Conservation (phyloP, 768 basidiomycete genomes). For the Naganishia onofrii region DNA sequence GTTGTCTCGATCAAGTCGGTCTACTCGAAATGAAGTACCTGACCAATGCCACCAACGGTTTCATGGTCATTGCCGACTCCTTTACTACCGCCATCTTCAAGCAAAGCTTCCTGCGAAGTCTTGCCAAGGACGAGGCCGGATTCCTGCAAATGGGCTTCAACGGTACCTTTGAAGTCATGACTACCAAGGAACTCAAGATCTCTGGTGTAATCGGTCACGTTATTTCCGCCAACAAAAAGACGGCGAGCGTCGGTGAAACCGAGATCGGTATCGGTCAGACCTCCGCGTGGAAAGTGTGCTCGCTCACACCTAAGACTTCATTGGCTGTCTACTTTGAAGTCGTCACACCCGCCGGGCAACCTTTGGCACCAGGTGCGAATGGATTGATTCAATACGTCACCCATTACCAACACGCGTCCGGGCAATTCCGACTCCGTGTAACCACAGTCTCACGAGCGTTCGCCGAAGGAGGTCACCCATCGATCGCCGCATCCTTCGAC, state of each 20-base stretch:
- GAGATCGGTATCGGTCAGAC: slow-evolving; percentile 99
- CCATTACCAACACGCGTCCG: slow-evolving; percentile 95
- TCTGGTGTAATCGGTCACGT: slow-evolving; percentile 97
- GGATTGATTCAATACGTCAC: slow-evolving; percentile 98
- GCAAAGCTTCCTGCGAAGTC: slow-evolving; percentile 89
- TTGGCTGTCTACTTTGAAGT: slow-evolving; percentile 97
- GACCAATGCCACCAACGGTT: slow-evolving; percentile 92
- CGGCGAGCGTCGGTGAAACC: slow-evolving; percentile 92
- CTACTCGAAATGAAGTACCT: slow-evolving; percentile 95
- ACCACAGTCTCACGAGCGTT: slow-evolving; percentile 97
- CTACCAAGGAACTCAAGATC: slow-evolving; percentile 97
- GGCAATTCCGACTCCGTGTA: slow-evolving; percentile 92
- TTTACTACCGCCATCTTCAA: slow-evolving; percentile 99
- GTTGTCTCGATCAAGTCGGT: slow-evolving; percentile 96
- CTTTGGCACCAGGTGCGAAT: slow-evolving; percentile 74
- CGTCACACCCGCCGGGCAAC: slow-evolving; percentile 92
- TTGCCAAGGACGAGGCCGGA: slow-evolving; percentile 89
- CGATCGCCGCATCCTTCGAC: slow-evolving; percentile 89
- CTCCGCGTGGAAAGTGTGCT: slow-evolving; percentile 96
- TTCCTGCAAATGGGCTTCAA: slow-evolving; percentile 97
- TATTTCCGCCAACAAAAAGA: slow-evolving; percentile 95
- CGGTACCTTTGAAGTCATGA: slow-evolving; percentile 98
- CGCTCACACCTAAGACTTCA: slow-evolving; percentile 79
- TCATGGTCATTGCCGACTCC: slow-evolving; percentile 91
- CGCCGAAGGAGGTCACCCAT: slow-evolving; percentile 92